phyloP scores from a whole-genome alignment of 768 basidiomycete species.

The Hysterangium stoloniferum region DNA sequence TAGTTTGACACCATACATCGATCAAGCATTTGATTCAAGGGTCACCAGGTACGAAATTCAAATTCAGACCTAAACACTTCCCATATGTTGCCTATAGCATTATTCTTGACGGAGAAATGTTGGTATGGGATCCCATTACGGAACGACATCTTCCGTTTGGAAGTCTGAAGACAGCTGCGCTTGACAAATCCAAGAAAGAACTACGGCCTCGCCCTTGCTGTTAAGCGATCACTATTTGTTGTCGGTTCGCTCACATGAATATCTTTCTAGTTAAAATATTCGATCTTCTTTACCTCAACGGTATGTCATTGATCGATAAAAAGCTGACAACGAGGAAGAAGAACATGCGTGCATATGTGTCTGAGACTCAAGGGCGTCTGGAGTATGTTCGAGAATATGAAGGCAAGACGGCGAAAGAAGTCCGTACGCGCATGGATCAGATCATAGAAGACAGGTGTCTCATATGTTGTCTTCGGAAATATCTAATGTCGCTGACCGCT shows the following conservation, averaged over 20 bases:
- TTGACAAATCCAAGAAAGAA: conserved; percentile 65
- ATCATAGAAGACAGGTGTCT: conserved; percentile 61
- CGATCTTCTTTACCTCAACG: conserved; percentile 86
- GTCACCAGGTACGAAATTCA: conserved; percentile 69
- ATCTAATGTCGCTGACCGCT: background rate
- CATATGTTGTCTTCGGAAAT: background rate
- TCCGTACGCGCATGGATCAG: conserved; percentile 71
- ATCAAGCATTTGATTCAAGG: conserved; percentile 61
- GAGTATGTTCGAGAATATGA: conserved; percentile 69
- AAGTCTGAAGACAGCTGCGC: conserved; percentile 85
- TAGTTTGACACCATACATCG: conserved; percentile 83
- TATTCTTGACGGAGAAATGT: conserved; percentile 96
- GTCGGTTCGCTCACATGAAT: background rate
- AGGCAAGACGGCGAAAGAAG: conserved; percentile 75
- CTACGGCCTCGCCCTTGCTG: conserved; percentile 85
- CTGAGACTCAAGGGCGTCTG: conserved; percentile 66
- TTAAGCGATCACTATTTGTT: conserved; percentile 45
- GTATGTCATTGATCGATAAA: conserved; percentile 65
- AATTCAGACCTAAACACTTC: background rate
- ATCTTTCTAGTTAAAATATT: conserved; percentile 82
- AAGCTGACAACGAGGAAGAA: conserved; percentile 72
- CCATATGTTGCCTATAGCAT: conserved; percentile 41
- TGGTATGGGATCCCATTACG: conserved; percentile 92
- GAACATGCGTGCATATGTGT: conserved; percentile 62
- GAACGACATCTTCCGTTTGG: conserved; percentile 90